Percentiles rank a stretch among this genome's conserved stretches.
Evolutionary conservation across 2,329 filamentous ascomycete genomes (phyloP).

Genomic region (Ceratocystiopsis sp.): DNA sequence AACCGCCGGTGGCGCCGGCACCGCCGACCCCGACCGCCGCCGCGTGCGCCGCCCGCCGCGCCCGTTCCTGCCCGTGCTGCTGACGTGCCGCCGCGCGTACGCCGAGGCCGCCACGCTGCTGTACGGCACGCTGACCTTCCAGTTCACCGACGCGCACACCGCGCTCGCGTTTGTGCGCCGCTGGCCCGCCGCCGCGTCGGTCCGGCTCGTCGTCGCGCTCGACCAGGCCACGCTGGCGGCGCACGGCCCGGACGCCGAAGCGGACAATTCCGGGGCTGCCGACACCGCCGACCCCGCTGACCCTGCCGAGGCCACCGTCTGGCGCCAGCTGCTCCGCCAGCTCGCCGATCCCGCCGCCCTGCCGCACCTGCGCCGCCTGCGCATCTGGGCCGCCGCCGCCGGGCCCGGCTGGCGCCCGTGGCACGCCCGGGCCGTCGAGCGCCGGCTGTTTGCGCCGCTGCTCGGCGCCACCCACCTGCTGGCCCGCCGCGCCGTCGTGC

Average conservation of each 20-base stretch:
- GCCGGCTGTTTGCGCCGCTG: conserved; percentile 12
- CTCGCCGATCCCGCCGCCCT: conserved; percentile 6
- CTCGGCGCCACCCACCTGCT: neutral
- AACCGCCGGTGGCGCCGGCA: neutral
- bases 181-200: conserved; percentile 8
- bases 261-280: conserved; percentile 6
- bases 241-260: conserved; percentile 1
- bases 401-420: conserved; percentile 13
- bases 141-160: conserved; percentile 13
- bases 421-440: conserved; percentile 15
- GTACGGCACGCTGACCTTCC: conserved; percentile 13
- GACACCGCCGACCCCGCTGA: conserved; percentile 7
- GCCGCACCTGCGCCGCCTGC: conserved; percentile 11
- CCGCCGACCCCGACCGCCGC: neutral
- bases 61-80: conserved; percentile 9
- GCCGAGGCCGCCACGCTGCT: conserved; percentile 12
- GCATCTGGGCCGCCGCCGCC: conserved; percentile 13
- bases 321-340: conserved; percentile 13
- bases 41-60: neutral
- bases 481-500: neutral
- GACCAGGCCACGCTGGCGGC: neutral
- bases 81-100: conserved; percentile 9
- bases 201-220: conserved; percentile 14
- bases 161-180: conserved; percentile 12
- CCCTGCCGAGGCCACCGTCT: conserved; percentile 11